Percentiles rank a stretch among this genome's conserved stretches.
phyloP scores from a whole-genome alignment of 208 protist genomes.

The Trypanosomatidae sp. region DNA sequence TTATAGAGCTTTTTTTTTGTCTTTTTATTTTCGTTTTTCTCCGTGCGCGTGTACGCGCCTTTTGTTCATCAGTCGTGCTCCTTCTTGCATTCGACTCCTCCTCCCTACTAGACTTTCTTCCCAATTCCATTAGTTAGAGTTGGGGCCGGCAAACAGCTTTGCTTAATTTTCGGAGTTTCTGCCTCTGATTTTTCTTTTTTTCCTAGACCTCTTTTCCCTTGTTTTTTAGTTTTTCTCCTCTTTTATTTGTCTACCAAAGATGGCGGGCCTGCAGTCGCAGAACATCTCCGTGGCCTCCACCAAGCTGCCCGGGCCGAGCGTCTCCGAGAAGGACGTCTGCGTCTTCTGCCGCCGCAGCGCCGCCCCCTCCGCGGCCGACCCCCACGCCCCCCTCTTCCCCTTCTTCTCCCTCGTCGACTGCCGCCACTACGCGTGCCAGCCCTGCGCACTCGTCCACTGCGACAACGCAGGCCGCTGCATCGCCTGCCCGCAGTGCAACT shows the following conservation, averaged over 20 bases:
- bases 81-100: no score
- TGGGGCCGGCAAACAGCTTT: no score
- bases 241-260: conserved; percentile 4
- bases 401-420: conserved; percentile 90
- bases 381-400: conserved; percentile 77
- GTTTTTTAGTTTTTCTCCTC: no score
- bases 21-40: no score
- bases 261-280: conserved; percentile 77
- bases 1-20: no score
- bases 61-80: no score
- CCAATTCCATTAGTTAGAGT: no score
- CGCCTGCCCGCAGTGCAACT: conserved; percentile 70
- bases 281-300: conserved; percentile 78
- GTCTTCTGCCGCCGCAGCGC: conserved; percentile 62
- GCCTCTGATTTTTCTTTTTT: no score
- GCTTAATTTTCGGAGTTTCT: no score
- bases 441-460: conserved; percentile 83
- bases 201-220: not conserved
- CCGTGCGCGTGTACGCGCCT: no score
- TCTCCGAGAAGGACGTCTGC: conserved; percentile 44
- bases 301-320: conserved; percentile 23
- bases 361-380: conserved; percentile 48
- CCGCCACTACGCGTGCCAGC: conserved; percentile 89
- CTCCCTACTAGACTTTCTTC: no score
- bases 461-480: conserved; percentile 76